Percentiles rank a stretch among this genome's conserved stretches.
phyloP scores from a whole-genome alignment of 148 eudicot genomes.

The Chenopodium suecicum region DNA sequence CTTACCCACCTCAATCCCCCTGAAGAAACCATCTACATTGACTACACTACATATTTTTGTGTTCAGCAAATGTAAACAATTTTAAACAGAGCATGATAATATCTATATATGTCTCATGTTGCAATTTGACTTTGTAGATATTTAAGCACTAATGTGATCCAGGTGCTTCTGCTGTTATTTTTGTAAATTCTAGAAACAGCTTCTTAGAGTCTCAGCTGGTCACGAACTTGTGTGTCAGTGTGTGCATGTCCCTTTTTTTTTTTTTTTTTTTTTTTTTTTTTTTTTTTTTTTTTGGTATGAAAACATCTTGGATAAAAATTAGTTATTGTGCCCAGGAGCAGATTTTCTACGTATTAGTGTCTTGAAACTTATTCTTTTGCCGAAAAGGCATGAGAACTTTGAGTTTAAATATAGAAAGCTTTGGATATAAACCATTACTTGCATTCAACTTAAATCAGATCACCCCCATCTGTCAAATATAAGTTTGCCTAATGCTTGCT shows the following conservation, averaged over 20 bases:
- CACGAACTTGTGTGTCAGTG: not conserved
- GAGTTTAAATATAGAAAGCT: not conserved
- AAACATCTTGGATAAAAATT: not conserved
- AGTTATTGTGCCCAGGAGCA: not conserved
- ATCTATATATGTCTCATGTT: not conserved
- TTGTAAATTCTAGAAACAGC: not conserved
- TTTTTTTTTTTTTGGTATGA: too few relatives aligned
- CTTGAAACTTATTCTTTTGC: not conserved
- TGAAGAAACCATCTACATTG: not conserved
- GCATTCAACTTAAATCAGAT: not conserved
- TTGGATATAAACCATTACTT: not conserved
- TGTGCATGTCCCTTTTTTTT: not conserved
- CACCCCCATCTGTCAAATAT: too few relatives aligned
- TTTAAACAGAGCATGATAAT: not conserved
- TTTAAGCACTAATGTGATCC: not conserved
- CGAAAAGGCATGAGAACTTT: not conserved
- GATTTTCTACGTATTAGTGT: not conserved
- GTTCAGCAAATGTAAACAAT: not conserved
- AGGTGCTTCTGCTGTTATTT: not conserved
- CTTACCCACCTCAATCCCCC: too few relatives aligned
- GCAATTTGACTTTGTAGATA: not conserved
- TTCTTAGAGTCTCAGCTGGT: not conserved
- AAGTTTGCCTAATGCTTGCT: not conserved
- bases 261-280: too few relatives aligned
- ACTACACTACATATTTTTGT: not conserved